Evolutionary conservation across 768 basidiomycete species (phyloP).

Genomic region (Naganishia randhawae): DNA sequence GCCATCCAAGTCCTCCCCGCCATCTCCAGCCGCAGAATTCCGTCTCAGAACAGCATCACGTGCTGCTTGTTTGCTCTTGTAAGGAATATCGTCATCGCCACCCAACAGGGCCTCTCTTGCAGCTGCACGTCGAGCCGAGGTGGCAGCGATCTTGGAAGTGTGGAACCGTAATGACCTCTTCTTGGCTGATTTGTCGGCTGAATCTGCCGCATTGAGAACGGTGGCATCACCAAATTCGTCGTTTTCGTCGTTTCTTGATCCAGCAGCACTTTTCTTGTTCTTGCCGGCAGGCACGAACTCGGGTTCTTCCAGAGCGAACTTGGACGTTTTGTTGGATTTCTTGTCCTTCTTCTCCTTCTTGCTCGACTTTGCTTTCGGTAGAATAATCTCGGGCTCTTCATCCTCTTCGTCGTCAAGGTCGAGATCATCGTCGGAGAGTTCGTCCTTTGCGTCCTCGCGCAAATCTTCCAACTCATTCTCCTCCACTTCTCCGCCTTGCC

Average conservation of each 20-base stretch:
- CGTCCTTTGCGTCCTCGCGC: constrained; percentile 32
- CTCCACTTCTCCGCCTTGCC: constrained; percentile 38
- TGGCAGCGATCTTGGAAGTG: constrained; percentile 81
- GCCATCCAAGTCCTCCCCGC: constrained; percentile 45
- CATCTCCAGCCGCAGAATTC: constrained; percentile 53
- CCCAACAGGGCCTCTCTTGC: constrained; percentile 68
- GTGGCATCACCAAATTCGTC: constrained; percentile 70
- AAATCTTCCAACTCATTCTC: constrained; percentile 45
- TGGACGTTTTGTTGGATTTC: constrained; percentile 58
- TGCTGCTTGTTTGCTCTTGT: constrained; percentile 62
- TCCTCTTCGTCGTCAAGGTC: constrained; percentile 31
- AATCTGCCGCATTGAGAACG: constrained; percentile 65
- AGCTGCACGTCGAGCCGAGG: constrained; percentile 67
- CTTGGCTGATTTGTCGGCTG: constrained; percentile 75
- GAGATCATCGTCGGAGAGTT: constrained; percentile 43
- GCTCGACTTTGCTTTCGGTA: constrained; percentile 32
- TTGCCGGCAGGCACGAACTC: constrained; percentile 56
- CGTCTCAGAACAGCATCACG: constrained; percentile 48
- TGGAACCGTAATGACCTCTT: constrained; percentile 86
- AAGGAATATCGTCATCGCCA: constrained; percentile 94
- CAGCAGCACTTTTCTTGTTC: constrained; percentile 22
- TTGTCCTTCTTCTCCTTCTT: constrained; percentile 36
- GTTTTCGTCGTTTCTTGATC: constrained; percentile 36
- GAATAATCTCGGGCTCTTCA: constrained; percentile 22
- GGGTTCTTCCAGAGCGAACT: constrained; percentile 60